These are phyloP conservation scores for Blastomyces gilchristii DNA, from an alignment of 2,329 filamentous ascomycete species.

Conservation along the genomic window DNA sequence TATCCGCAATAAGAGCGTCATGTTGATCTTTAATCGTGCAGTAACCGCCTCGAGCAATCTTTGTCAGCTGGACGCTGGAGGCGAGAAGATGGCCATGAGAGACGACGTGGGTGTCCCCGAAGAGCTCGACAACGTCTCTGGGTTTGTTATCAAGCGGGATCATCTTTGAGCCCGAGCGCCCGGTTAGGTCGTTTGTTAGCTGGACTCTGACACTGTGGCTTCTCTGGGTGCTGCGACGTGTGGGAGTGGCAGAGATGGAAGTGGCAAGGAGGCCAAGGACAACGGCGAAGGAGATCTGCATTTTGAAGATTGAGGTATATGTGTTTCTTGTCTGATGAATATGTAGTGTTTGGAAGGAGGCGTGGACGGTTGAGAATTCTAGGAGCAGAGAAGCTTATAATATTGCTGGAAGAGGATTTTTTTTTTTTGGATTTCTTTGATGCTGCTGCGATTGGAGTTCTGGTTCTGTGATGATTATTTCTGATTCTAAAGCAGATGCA, in stretches of 20 bases:
- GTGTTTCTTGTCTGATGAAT: neutral
- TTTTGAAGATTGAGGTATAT: constrained; percentile 1
- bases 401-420: neutral
- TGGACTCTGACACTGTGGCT: neutral
- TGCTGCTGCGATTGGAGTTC: neutral
- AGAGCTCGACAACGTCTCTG: neutral
- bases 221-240: neutral
- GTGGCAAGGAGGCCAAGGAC: neutral
- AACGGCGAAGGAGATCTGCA: constrained; percentile 1
- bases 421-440: neutral
- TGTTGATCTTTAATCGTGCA: neutral
- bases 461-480: constrained; percentile 1
- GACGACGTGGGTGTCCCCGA: neutral
- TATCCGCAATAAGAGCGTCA: neutral
- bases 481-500: neutral
- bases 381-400: neutral
- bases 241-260: constrained; percentile 1
- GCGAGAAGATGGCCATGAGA: neutral
- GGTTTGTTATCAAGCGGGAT: neutral
- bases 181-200: neutral
- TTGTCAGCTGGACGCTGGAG: neutral
- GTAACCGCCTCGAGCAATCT: neutral
- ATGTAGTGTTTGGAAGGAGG: neutral
- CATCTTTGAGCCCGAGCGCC: neutral
- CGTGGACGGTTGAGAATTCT: neutral